These are phyloP conservation scores for Sphaerobolus stellatus DNA, from an alignment of 1,284 basidiomycete species.

Conservation along the genomic window DNA sequence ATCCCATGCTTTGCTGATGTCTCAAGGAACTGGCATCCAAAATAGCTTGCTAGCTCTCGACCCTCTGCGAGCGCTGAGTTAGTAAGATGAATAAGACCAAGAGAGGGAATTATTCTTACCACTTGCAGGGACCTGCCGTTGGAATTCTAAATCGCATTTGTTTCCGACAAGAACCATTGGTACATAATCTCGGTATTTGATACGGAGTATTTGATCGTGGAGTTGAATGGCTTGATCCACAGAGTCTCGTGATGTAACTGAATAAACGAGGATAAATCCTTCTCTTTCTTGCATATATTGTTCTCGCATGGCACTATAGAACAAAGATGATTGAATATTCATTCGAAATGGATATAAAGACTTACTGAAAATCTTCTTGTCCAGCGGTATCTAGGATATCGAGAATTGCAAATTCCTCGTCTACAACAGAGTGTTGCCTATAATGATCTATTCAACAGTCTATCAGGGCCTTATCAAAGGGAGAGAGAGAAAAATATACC, in stretches of 20 bases:
- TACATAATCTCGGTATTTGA: conserved; percentile 85
- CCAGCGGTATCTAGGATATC: conserved; percentile 94
- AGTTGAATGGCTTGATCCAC: conserved; percentile 95
- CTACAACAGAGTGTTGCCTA: conserved; percentile 87
- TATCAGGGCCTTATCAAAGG: no score
- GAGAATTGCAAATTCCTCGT: conserved; percentile 88
- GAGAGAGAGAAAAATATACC: no score
- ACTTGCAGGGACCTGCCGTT: conserved; percentile 87
- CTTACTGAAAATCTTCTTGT: conserved; percentile 97
- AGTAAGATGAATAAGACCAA: no score
- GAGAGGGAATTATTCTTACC: no score
- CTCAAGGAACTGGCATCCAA: conserved; percentile 95
- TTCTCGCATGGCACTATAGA: conserved; percentile 96
- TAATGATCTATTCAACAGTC: no score
- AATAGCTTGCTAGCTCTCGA: conserved; percentile 75
- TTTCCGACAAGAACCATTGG: conserved; percentile 93
- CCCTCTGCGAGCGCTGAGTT: conserved; percentile 91
- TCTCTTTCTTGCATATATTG: conserved; percentile 99
- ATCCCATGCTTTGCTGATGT: conserved; percentile 94
- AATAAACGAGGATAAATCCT: conserved; percentile 98
- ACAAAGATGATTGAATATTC: no score
- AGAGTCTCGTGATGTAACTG: conserved; percentile 91
- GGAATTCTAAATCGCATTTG: conserved; percentile 84
- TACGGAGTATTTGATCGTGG: conserved; percentile 90
- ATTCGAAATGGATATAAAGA: no score